These are phyloP conservation scores for Forsythia suspensa DNA, from an alignment of 257 asterid species.

Conservation along the genomic window DNA sequence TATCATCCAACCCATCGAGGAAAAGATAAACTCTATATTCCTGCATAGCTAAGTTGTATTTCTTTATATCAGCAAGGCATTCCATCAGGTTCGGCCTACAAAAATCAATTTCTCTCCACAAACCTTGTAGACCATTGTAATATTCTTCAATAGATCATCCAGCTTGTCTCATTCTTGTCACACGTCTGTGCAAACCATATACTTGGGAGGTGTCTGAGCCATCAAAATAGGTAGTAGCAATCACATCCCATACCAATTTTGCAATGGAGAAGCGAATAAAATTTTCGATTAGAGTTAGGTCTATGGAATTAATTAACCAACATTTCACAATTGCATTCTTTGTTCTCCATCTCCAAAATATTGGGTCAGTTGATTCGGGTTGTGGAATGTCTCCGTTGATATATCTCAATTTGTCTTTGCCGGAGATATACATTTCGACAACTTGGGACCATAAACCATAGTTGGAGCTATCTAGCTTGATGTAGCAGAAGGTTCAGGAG, in stretches of 20 bases:
- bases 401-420: no score
- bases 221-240: background rate
- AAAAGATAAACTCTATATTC: constrained; percentile 4
- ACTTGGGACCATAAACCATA: no score
- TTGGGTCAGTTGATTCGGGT: no score
- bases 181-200: background rate
- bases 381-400: no score
- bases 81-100: background rate
- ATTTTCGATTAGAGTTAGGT: background rate
- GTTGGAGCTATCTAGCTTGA: no score
- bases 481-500: no score
- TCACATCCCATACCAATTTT: background rate
- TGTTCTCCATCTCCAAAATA: no score
- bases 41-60: background rate
- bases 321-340: no score
- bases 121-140: background rate
- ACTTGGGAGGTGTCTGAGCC: background rate
- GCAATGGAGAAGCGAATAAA: background rate
- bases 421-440: no score
- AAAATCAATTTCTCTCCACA: background rate
- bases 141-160: background rate
- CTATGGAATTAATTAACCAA: background rate
- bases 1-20: background rate
- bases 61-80: background rate
- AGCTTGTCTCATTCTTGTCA: background rate